Conservation (phyloP, 768 basidiomycete species). For the Rhodotorula taiwanensis region DNA sequence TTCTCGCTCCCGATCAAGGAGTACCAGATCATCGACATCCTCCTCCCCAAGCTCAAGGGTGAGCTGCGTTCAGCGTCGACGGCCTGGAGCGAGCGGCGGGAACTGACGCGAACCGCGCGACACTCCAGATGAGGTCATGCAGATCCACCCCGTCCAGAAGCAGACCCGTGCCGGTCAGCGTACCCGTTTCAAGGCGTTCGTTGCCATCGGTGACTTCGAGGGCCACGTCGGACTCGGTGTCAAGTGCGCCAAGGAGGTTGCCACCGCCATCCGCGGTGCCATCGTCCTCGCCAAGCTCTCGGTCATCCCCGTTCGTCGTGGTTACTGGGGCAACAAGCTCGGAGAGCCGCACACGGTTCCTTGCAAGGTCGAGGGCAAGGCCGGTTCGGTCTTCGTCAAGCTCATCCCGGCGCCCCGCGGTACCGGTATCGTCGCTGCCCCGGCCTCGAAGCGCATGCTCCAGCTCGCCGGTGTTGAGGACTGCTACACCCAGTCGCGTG, state of each 20-base stretch:
- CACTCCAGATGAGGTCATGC: constrained; percentile 81
- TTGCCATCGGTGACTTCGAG: constrained; percentile 97
- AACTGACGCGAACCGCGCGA: background rate
- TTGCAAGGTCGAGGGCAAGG: constrained; percentile 96
- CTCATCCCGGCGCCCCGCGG: constrained; percentile 97
- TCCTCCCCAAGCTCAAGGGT: constrained; percentile 97
- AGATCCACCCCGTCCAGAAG: constrained; percentile 99
- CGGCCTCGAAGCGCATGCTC: constrained; percentile 89
- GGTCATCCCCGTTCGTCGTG: constrained; percentile 94
- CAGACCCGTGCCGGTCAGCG: constrained; percentile 99
- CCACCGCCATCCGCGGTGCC: constrained; percentile 97
- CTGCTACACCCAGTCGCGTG: constrained; percentile 95
- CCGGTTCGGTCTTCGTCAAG: constrained; percentile 98
- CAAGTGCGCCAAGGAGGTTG: constrained; percentile 99
- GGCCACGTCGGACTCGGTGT: constrained; percentile 99
- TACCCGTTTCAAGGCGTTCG: constrained; percentile 99
- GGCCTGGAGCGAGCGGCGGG: background rate
- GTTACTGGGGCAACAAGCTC: constrained; percentile 99
- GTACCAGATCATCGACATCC: constrained; percentile 98
- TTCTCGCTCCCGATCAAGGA: constrained; percentile 99
- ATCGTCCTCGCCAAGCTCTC: constrained; percentile 98
- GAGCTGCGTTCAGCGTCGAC: constrained; percentile 12
- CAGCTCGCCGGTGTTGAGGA: constrained; percentile 98
- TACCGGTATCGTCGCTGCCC: constrained; percentile 98
- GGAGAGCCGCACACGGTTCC: constrained; percentile 99